Conservation (phyloP, 768 basidiomycete species). For the Kwoniella mangroviensis region DNA sequence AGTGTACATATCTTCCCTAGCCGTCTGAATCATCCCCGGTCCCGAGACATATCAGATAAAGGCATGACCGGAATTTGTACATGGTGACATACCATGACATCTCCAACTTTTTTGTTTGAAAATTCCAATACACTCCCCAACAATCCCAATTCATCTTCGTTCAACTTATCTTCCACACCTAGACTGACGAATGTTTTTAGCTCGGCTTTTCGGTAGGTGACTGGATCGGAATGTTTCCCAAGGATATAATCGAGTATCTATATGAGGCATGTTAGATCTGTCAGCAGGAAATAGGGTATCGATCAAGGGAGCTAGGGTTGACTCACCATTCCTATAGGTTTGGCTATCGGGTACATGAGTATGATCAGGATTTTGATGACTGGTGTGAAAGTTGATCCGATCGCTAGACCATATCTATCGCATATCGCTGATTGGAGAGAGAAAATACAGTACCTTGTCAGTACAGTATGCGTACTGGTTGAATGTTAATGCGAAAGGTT, state of each 20-base stretch:
- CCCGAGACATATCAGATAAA: background rate
- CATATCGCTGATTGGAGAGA: too few relatives aligned
- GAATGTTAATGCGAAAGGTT: too few relatives aligned
- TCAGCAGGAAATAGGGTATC: background rate
- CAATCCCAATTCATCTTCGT: slow-evolving; percentile 48
- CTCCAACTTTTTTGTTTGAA: slow-evolving; percentile 48
- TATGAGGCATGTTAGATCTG: background rate
- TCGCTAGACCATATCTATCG: slow-evolving; percentile 49
- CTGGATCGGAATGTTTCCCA: slow-evolving; percentile 41
- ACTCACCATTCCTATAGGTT: slow-evolving; percentile 51
- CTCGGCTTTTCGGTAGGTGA: slow-evolving; percentile 54
- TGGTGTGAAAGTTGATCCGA: slow-evolving; percentile 50
- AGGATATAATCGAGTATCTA: slow-evolving; percentile 49
- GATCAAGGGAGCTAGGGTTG: background rate
- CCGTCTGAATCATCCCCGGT: slow-evolving; percentile 31
- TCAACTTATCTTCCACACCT: slow-evolving; percentile 49
- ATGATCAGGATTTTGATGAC: slow-evolving; percentile 39
- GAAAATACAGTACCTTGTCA: too few relatives aligned
- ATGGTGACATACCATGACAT: slow-evolving; percentile 44
- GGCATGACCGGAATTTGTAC: background rate
- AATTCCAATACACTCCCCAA: slow-evolving; percentile 53
- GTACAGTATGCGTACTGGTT: too few relatives aligned
- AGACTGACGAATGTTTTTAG: slow-evolving; percentile 53
- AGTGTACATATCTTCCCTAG: slow-evolving; percentile 46
- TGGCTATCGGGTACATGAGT: slow-evolving; percentile 50